These are phyloP conservation scores for Solioccasus polychromus DNA, from an alignment of 768 basidiomycete species.

Conservation along the genomic window DNA sequence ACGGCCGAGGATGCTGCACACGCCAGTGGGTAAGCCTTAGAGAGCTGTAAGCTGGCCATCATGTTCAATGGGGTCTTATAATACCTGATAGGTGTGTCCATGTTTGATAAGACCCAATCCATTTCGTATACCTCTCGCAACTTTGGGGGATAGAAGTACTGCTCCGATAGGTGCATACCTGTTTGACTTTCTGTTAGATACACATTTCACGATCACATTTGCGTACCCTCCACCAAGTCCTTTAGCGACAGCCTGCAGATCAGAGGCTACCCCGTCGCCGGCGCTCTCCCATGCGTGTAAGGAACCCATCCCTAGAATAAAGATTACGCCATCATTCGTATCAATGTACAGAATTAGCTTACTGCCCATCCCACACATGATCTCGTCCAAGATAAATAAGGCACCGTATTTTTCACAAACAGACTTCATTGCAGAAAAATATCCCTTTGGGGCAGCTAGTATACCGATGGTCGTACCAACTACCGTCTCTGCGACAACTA, in stretches of 20 bases:
- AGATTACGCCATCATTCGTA: neutral
- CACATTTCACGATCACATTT: neutral
- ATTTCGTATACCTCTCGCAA: slow-evolving; percentile 66
- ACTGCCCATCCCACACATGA: slow-evolving; percentile 93
- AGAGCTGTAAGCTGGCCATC: slow-evolving; percentile 4
- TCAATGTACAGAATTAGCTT: slow-evolving; percentile 30
- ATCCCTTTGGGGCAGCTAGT: slow-evolving; percentile 75
- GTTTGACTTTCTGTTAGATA: slow-evolving; percentile 6
- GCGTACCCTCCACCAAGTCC: slow-evolving; percentile 84
- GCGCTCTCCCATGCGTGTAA: slow-evolving; percentile 84
- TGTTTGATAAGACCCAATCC: slow-evolving; percentile 77
- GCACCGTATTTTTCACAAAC: slow-evolving; percentile 72
- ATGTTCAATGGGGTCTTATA: neutral
- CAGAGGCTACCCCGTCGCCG: slow-evolving; percentile 74
- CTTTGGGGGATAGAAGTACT: slow-evolving; percentile 67
- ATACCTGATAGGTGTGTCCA: slow-evolving; percentile 82
- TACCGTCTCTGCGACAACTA: slow-evolving; percentile 84
- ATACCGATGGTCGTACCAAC: slow-evolving; percentile 83
- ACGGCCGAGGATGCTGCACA: slow-evolving; percentile 83
- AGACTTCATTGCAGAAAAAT: slow-evolving; percentile 81
- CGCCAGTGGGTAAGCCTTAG: slow-evolving; percentile 67
- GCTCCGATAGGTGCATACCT: slow-evolving; percentile 85
- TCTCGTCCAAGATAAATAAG: slow-evolving; percentile 85
- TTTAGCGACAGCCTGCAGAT: slow-evolving; percentile 87
- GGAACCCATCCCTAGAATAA: slow-evolving; percentile 73